phyloP scores from a whole-genome alignment of 1,139 yeast genomes.

The Nakaseomyces delphensis region DNA sequence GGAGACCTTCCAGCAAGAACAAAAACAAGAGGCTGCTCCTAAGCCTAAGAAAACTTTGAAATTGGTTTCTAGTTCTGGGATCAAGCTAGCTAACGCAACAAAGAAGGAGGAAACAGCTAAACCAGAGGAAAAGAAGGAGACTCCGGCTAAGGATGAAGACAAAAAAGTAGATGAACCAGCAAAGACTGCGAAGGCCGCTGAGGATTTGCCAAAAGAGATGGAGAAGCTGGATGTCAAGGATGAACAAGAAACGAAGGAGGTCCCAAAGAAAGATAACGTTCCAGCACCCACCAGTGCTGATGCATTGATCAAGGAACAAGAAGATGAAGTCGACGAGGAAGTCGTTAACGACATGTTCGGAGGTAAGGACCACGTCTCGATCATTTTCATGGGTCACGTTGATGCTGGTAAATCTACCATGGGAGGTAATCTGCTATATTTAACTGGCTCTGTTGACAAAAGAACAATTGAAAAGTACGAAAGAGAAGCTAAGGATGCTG shows the following conservation, averaged over 20 bases:
- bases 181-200: slow-evolving; percentile 14
- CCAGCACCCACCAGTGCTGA: slow-evolving; percentile 25
- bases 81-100: slow-evolving; percentile 56
- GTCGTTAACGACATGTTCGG: slow-evolving; percentile 89
- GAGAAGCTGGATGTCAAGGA: slow-evolving; percentile 19
- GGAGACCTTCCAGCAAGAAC: slow-evolving; percentile 68
- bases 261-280: slow-evolving; percentile 12
- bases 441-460: slow-evolving; percentile 96
- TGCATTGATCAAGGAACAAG: slow-evolving; percentile 61
- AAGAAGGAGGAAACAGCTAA: slow-evolving; percentile 34
- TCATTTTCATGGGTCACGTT: slow-evolving; percentile 98
- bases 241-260: slow-evolving; percentile 12
- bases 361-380: slow-evolving; percentile 92
- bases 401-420: slow-evolving; percentile 99
- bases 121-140: slow-evolving; percentile 27
- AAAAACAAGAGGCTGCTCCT: slow-evolving; percentile 24
- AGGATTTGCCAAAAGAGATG: slow-evolving; percentile 18
- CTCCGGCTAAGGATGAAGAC: slow-evolving; percentile 14
- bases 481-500: slow-evolving; percentile 97
- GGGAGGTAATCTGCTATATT: slow-evolving; percentile 92
- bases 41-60: slow-evolving; percentile 60
- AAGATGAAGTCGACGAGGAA: slow-evolving; percentile 79
- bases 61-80: slow-evolving; percentile 55
- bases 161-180: slow-evolving; percentile 11
- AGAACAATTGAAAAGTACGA: slow-evolving; percentile 98